phyloP scores from a whole-genome alignment of 2,329 filamentous ascomycete species.

The Aspergillus fijiensis region DNA sequence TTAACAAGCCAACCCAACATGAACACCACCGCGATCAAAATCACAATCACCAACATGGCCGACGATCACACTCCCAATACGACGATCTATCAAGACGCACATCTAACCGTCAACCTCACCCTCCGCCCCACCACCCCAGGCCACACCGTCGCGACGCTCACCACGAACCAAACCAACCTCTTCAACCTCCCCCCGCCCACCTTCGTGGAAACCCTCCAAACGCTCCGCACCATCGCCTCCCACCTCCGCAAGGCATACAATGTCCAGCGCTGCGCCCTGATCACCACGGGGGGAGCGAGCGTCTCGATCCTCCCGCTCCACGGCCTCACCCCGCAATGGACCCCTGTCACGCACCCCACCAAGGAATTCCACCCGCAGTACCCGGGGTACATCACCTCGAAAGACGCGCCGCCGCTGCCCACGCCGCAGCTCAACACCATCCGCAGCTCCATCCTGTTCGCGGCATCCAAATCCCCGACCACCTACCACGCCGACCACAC shows the following conservation, averaged over 20 bases:
- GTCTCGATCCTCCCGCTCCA: conserved; percentile 3
- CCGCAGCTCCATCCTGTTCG: not conserved
- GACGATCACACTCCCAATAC: not conserved
- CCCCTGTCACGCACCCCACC: not conserved
- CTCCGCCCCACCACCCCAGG: conserved; percentile 1
- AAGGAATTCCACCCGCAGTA: not conserved
- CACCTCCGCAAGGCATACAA: not conserved
- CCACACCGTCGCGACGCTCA: conserved; percentile 5
- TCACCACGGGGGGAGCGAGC: not conserved
- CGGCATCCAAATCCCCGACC: not conserved
- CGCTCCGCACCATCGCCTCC: not conserved
- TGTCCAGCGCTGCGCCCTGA: not conserved
- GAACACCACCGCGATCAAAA: not conserved
- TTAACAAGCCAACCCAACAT: not conserved
- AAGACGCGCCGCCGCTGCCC: not conserved
- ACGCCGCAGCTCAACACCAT: not conserved
- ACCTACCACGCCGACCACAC: not conserved
- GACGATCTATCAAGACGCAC: not conserved
- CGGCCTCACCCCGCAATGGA: conserved; percentile 4
- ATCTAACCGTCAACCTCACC: not conserved
- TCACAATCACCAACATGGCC: not conserved
- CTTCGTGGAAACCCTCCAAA: not conserved
- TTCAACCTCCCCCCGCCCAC: not conserved
- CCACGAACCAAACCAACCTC: not conserved
- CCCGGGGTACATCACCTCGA: conserved; percentile 6